Conservation (phyloP, 2,329 filamentous ascomycete species). For the Penicillium sumatraense region DNA sequence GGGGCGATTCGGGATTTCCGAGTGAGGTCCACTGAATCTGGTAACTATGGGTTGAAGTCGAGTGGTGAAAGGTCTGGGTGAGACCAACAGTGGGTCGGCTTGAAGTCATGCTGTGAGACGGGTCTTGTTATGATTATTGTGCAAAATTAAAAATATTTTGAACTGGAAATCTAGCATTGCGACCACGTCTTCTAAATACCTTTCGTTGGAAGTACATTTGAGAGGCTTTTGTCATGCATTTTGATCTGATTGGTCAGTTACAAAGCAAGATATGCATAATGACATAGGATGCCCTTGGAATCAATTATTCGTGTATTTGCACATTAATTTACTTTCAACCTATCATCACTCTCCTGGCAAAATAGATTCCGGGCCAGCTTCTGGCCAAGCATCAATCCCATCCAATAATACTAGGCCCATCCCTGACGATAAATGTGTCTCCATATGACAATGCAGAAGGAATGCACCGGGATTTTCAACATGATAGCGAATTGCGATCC, state of each 20-base stretch:
- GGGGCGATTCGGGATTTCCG: constrained; percentile 33
- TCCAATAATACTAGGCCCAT: constrained; percentile 56
- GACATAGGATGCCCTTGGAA: not conserved
- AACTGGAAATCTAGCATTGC: not conserved
- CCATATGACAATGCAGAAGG: constrained; percentile 57
- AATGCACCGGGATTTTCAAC: constrained; percentile 54
- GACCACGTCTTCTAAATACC: too few relatives aligned
- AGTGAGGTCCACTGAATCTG: constrained; percentile 40
- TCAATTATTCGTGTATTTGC: not conserved
- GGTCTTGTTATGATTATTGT: not conserved
- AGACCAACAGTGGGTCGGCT: constrained; percentile 1
- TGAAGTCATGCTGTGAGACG: not conserved
- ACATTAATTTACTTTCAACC: not conserved
- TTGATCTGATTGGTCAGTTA: not conserved
- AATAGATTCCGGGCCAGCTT: not conserved
- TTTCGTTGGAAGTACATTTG: too few relatives aligned
- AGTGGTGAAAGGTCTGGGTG: constrained; percentile 34
- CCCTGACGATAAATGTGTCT: constrained; percentile 53
- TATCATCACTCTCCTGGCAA: not conserved
- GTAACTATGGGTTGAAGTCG: constrained; percentile 32
- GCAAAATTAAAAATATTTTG: not conserved
- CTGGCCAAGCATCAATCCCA: constrained; percentile 51
- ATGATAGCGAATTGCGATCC: constrained; percentile 54
- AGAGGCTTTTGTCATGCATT: too few relatives aligned
- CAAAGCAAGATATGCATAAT: not conserved